phyloP scores from a whole-genome alignment of 805 yeast species.

The Clavispora carvajalis region DNA sequence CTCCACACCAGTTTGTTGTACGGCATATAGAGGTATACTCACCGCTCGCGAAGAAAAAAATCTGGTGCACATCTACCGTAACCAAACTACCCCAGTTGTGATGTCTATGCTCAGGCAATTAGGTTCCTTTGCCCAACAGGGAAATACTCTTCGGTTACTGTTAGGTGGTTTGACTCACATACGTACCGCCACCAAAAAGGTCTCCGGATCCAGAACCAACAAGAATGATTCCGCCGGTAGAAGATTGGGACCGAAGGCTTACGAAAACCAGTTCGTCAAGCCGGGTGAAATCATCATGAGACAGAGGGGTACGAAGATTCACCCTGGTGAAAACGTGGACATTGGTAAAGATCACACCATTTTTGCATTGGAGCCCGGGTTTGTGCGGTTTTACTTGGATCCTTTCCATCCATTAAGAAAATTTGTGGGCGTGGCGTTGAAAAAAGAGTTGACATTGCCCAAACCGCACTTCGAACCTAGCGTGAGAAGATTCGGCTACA shows the following conservation, averaged over 20 bases:
- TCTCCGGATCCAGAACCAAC: slow-evolving; percentile 90
- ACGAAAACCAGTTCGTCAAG: slow-evolving; percentile 70
- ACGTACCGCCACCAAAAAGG: slow-evolving; percentile 90
- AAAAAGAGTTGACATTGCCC: slow-evolving; percentile 62
- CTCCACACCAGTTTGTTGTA: neutral
- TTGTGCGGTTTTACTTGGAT: slow-evolving; percentile 83
- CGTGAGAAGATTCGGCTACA: slow-evolving; percentile 76
- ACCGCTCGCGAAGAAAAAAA: neutral
- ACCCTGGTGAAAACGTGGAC: slow-evolving; percentile 87
- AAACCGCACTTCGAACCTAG: slow-evolving; percentile 90
- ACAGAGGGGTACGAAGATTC: slow-evolving; percentile 92
- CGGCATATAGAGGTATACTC: neutral
- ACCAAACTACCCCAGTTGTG: neutral
- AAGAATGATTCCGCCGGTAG: slow-evolving; percentile 95
- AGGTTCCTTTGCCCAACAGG: slow-evolving; percentile 9
- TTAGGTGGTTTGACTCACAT: slow-evolving; percentile 34
- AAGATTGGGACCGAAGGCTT: slow-evolving; percentile 83
- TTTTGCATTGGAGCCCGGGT: slow-evolving; percentile 89
- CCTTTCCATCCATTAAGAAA: slow-evolving; percentile 94
- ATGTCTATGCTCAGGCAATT: slow-evolving; percentile 10
- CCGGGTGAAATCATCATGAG: slow-evolving; percentile 87
- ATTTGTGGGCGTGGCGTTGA: slow-evolving; percentile 82
- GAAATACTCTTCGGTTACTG: slow-evolving; percentile 8
- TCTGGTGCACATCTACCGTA: neutral
- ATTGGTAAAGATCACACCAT: slow-evolving; percentile 94